Conservation (phyloP, 2,329 filamentous ascomycete species). For the Neophaeococcomyces mojaviensis region DNA sequence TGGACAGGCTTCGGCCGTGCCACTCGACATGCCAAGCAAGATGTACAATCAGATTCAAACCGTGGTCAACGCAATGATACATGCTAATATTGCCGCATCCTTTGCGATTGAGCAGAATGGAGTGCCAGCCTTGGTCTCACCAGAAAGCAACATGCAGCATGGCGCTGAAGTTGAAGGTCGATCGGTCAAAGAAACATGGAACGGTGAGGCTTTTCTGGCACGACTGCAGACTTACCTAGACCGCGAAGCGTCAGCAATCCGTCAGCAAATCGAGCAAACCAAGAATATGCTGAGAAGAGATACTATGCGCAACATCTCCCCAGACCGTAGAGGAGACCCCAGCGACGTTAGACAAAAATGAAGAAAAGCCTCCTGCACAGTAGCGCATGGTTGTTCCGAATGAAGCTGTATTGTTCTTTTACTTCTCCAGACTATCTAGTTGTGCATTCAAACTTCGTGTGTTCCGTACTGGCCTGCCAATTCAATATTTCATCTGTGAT, state of each 20-base stretch:
- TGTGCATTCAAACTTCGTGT: no score
- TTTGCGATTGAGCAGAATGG: slow-evolving; percentile 95
- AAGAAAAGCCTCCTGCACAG: no score
- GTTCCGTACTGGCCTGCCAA: no score
- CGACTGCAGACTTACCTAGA: slow-evolving; percentile 15
- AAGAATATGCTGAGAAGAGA: background rate
- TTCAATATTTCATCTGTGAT: no score
- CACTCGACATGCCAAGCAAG: background rate
- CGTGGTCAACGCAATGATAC: slow-evolving; percentile 64
- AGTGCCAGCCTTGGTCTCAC: slow-evolving; percentile 48
- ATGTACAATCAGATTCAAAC: slow-evolving; percentile 11
- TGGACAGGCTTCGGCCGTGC: background rate
- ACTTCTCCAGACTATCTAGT: no score
- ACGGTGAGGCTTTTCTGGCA: slow-evolving; percentile 27
- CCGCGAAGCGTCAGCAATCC: slow-evolving; percentile 10
- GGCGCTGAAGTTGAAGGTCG: slow-evolving; percentile 22
- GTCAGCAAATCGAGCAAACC: background rate
- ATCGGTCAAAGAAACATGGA: slow-evolving; percentile 27
- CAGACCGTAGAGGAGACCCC: no score
- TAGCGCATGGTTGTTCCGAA: no score
- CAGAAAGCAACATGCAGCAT: slow-evolving; percentile 23
- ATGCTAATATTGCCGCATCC: slow-evolving; percentile 76
- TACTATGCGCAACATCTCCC: background rate
- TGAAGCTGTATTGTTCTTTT: no score
- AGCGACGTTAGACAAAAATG: no score